Base-by-base conservation (phyloP, 305 asterid genomes). In the Solanum chacoense region DNA sequence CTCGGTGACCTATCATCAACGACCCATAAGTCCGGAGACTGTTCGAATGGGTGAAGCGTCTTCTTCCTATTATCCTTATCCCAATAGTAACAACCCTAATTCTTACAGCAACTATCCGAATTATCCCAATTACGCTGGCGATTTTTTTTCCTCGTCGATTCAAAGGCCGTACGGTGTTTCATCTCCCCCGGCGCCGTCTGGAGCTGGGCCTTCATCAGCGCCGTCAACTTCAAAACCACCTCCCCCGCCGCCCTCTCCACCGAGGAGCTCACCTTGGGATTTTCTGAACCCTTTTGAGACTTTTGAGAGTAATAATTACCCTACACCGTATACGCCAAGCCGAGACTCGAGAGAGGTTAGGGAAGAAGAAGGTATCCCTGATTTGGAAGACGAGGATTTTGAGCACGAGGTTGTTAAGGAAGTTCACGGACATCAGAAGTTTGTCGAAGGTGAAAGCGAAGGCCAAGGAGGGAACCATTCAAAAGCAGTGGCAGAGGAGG, bases 361-460 rank as follows among this genome's bases (percentile, higher is more conserved):
- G 85, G 99, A 96, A 91, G 99, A 95, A 91, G 99, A 97, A 91
- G 99, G 99, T 71, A 97, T 97, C 50, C 99, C 99, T 29, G 99
- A 97, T 88, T 94, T 97, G 93, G 99, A 97, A 90, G 99, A 96
- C 65, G 99, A 95, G 87, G 74, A 93, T 9, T 94, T 91, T 79
- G 89, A 84, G 91, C 90, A 89, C 7, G 98, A 93, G 92, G 96
- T 96, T 81, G 99, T 96, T 50, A 97, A 97, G 92, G 98, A 96
- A 91, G 97, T 96, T 91, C 95, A 93, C 32, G 98, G 96, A 8
- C 86, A 95, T 89, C 98, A 92, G 90, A 96, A 95, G 90, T 93
- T 87, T 89, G 88, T 69, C 9, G 29, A 35, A 9, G 78, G 88
- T 14, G 88, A 18, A 50, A 78, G 78, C 3, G 50, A 45, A 3